phyloP scores from a whole-genome alignment of 768 basidiomycete species.

The Paxillus involutus region DNA sequence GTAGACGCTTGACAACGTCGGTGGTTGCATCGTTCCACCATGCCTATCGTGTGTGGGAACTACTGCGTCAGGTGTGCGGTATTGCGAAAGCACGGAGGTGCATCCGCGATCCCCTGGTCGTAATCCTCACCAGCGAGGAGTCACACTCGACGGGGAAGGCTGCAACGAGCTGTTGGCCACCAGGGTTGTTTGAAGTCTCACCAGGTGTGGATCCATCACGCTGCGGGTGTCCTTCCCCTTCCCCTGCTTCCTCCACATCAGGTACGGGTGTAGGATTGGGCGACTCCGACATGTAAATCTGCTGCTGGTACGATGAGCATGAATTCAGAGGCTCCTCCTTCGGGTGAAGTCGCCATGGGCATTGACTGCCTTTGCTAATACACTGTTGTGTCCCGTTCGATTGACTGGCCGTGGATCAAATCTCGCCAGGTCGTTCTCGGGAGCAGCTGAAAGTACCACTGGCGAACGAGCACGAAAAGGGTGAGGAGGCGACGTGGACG shows the following conservation, averaged over 20 bases:
- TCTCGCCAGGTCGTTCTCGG: too few relatives aligned
- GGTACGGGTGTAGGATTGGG: too few relatives aligned
- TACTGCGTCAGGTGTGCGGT: slow-evolving; percentile 33
- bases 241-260: slow-evolving; percentile 38
- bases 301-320: too few relatives aligned
- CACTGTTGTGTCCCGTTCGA: slow-evolving; percentile 23
- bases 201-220: slow-evolving; percentile 25
- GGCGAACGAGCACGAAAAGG: too few relatives aligned
- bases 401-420: slow-evolving; percentile 37
- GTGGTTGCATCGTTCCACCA: slow-evolving; percentile 42
- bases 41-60: slow-evolving; percentile 30
- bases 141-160: slow-evolving; percentile 67
- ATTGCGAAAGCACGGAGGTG: slow-evolving; percentile 66
- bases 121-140: slow-evolving; percentile 83
- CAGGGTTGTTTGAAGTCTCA: slow-evolving; percentile 55
- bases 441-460: too few relatives aligned
- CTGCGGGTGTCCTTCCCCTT: slow-evolving; percentile 48
- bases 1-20: slow-evolving; percentile 56
- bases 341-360: too few relatives aligned
- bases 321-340: too few relatives aligned
- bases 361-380: too few relatives aligned
- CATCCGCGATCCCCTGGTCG: slow-evolving; percentile 88
- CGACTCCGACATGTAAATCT: too few relatives aligned
- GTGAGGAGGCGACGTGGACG: too few relatives aligned
- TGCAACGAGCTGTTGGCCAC: slow-evolving; percentile 56